These are phyloP conservation scores for Boletellus ananiceps DNA, from an alignment of 768 basidiomycete species.

Conservation along the genomic window DNA sequence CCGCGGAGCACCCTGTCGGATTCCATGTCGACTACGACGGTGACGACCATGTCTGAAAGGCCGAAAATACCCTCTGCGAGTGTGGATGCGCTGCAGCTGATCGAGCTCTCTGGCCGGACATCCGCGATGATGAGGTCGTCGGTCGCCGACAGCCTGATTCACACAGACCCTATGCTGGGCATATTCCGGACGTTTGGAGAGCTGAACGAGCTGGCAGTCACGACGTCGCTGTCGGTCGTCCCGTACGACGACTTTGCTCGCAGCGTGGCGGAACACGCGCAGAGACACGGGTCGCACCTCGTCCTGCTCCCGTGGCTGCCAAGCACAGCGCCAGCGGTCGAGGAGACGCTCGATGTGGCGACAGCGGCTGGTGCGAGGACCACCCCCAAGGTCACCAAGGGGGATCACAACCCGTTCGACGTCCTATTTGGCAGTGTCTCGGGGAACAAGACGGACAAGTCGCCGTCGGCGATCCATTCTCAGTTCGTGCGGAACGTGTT, in stretches of 20 bases:
- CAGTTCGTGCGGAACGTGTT: constrained; percentile 85
- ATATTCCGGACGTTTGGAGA: constrained; percentile 76
- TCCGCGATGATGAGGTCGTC: constrained; percentile 65
- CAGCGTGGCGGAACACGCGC: constrained; percentile 66
- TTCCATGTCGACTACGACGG: constrained; percentile 11
- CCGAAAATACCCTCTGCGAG: constrained; percentile 31
- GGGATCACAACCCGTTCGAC: constrained; percentile 64
- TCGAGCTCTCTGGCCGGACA: constrained; percentile 72
- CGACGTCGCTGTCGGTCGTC: constrained; percentile 67
- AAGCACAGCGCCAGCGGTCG: constrained; percentile 22
- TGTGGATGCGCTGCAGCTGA: constrained; percentile 78
- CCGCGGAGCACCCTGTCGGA: constrained; percentile 12
- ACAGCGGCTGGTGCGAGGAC: background rate
- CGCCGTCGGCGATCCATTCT: constrained; percentile 60
- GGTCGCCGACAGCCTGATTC: constrained; percentile 59
- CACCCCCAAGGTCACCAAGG: constrained; percentile 14
- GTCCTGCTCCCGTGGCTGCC: constrained; percentile 81
- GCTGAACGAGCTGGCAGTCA: constrained; percentile 62
- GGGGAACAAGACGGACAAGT: constrained; percentile 29
- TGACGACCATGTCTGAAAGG: background rate
- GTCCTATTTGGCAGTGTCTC: constrained; percentile 43
- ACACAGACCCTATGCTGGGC: constrained; percentile 65
- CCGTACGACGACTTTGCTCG: constrained; percentile 68
- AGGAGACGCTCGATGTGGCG: constrained; percentile 1
- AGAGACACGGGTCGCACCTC: constrained; percentile 57